Percentiles rank a stretch among this genome's conserved stretches.
phyloP scores from a whole-genome alignment of 148 eudicot species.

The Diospyros kaki region DNA sequence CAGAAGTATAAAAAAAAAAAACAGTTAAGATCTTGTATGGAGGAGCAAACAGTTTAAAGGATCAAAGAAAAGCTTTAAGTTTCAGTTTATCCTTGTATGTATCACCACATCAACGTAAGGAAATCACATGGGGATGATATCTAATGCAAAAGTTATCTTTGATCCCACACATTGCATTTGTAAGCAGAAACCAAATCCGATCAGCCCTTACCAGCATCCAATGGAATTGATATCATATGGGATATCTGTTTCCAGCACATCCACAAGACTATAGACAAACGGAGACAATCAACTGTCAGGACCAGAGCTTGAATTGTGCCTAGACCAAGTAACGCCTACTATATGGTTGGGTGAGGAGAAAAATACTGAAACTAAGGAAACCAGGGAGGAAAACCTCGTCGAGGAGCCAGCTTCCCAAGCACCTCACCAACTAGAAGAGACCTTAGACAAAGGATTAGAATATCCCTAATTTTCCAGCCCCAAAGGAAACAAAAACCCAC shows the following conservation, averaged over 20 bases:
- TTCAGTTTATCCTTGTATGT: background rate
- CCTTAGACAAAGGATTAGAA: too few species aligned
- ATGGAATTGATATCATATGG: background rate
- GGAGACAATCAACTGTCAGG: too few species aligned
- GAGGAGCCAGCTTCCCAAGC: too few species aligned
- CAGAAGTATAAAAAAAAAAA: slow-evolving; percentile 7
- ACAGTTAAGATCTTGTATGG: background rate
- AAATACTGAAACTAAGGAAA: too few species aligned
- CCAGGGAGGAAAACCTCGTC: too few species aligned
- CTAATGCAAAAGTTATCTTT: slow-evolving; percentile 4
- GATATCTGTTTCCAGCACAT: slow-evolving; percentile 1
- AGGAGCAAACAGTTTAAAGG: slow-evolving; percentile 4
- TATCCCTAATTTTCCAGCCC: too few species aligned
- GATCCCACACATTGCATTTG: background rate
- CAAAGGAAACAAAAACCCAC: too few species aligned
- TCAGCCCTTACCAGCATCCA: background rate
- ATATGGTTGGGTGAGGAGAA: too few species aligned
- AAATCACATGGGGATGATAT: background rate
- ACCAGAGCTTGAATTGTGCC: too few species aligned
- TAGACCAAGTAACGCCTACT: too few species aligned
- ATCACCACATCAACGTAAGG: background rate
- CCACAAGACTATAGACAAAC: background rate
- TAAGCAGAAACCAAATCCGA: background rate
- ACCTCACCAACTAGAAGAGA: too few species aligned
- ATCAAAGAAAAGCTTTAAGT: background rate